Conservation (phyloP, 176 grass and related monocot genomes). For the Oryza officinalis region DNA sequence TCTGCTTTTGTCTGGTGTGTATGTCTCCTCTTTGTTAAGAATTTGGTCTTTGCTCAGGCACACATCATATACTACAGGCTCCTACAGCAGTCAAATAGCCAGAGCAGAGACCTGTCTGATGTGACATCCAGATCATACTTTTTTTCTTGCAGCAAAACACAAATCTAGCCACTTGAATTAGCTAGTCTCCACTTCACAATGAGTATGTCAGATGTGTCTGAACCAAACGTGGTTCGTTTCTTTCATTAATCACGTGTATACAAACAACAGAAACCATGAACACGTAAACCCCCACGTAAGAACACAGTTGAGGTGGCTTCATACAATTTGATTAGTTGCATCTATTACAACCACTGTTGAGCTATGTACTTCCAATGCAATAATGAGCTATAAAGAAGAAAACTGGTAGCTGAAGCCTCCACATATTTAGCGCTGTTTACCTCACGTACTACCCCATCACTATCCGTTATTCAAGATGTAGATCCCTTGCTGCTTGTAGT, state of each 20-base stretch:
- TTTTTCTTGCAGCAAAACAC: neutral
- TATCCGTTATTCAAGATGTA: conserved; percentile 7
- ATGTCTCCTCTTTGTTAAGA: neutral
- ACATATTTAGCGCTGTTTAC: conserved; percentile 17
- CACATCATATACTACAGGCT: neutral
- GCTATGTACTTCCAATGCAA: neutral
- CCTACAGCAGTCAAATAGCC: neutral
- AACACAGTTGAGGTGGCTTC: neutral
- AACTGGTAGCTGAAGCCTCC: conserved; percentile 12
- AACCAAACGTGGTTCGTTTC: neutral
- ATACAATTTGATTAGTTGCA: neutral
- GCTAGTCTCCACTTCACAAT: neutral
- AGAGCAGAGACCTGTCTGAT: neutral
- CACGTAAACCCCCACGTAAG: neutral
- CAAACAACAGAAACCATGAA: neutral
- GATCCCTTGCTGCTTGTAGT: conserved; percentile 58
- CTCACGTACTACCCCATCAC: neutral
- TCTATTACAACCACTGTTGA: neutral
- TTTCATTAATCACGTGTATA: neutral
- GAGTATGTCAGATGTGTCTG: neutral
- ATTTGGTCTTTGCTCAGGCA: neutral
- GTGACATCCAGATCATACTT: neutral
- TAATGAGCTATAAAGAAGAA: neutral
- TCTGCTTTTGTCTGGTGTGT: neutral
- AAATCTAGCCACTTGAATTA: neutral